phyloP scores from a whole-genome alignment of 1,284 basidiomycete genomes.

The Meripilus lineatus region DNA sequence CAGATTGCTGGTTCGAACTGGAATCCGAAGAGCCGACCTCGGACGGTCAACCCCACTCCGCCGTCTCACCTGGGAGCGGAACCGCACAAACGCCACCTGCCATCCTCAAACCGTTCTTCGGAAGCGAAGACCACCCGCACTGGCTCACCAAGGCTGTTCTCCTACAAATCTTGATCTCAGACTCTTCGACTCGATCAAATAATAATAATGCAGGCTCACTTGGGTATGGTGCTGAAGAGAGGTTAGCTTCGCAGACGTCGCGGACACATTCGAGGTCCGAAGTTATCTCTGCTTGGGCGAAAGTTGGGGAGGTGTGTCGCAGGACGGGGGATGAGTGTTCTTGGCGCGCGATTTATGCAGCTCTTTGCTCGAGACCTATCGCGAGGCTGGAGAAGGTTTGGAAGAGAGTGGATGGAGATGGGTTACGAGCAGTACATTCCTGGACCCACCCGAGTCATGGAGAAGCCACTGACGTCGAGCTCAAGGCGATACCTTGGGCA shows the following conservation, averaged over 20 bases:
- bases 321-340: slow-evolving; percentile 67
- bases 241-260: slow-evolving; percentile 36
- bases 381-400: slow-evolving; percentile 74
- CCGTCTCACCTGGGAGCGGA: neutral
- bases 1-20: slow-evolving; percentile 37
- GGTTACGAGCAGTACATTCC: slow-evolving; percentile 51
- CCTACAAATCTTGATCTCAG: slow-evolving; percentile 61
- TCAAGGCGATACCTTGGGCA: slow-evolving; percentile 62
- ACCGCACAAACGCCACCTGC: slow-evolving; percentile 5
- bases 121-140: slow-evolving; percentile 65
- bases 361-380: slow-evolving; percentile 65
- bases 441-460: slow-evolving; percentile 53
- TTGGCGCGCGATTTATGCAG: slow-evolving; percentile 66
- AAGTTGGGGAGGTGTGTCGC: slow-evolving; percentile 66
- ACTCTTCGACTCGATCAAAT: slow-evolving; percentile 28
- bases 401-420: slow-evolving; percentile 61
- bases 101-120: slow-evolving; percentile 43
- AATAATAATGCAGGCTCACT: slow-evolving; percentile 8
- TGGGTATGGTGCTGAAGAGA: slow-evolving; percentile 29
- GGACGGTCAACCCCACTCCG: slow-evolving; percentile 6
- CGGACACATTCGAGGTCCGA: slow-evolving; percentile 67
- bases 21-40: slow-evolving; percentile 14
- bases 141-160: slow-evolving; percentile 74
- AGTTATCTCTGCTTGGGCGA: slow-evolving; percentile 65
- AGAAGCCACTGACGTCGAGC: slow-evolving; percentile 32